A percentile compares a stretch with the other conserved stretches of the same genome.
phyloP scores from a whole-genome alignment of 2,329 filamentous ascomycete species.

The Colletotrichum limetticola region DNA sequence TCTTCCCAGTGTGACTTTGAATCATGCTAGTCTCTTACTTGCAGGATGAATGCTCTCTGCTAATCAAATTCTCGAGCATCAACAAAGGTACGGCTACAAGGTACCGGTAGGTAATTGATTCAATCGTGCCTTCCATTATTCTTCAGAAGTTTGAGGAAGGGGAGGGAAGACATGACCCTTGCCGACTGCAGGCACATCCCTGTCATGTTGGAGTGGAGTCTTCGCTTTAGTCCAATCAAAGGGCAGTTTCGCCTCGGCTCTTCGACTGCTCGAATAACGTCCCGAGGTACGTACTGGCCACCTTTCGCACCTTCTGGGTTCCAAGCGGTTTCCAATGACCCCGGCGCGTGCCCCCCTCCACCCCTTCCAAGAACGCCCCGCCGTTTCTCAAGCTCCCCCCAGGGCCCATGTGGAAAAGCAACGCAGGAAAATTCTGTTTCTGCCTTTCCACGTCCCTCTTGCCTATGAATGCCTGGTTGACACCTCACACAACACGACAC shows the following conservation, averaged over 20 bases:
- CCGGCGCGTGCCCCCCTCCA: slow-evolving; percentile 5
- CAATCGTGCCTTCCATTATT: too few relatives aligned
- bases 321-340: slow-evolving; percentile 7
- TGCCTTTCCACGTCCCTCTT: slow-evolving; percentile 12
- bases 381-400: background rate
- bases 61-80: too few relatives aligned
- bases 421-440: slow-evolving; percentile 25
- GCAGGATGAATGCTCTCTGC: too few relatives aligned
- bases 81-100: too few relatives aligned
- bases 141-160: background rate
- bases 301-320: background rate
- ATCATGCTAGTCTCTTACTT: too few relatives aligned
- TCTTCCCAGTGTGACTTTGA: too few relatives aligned
- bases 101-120: too few relatives aligned
- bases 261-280: background rate
- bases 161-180: background rate
- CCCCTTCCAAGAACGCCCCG: slow-evolving; percentile 11
- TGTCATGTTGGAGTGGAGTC: background rate
- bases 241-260: slow-evolving; percentile 2
- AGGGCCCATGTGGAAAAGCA: slow-evolving; percentile 4
- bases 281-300: background rate
- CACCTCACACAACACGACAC: slow-evolving; percentile 12
- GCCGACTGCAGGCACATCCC: slow-evolving; percentile 19
- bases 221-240: background rate
- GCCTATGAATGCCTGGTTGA: slow-evolving; percentile 17